Conservation (phyloP, 371 early-diverging fungal genomes). For the Syncephalastrum contaminatum region DNA sequence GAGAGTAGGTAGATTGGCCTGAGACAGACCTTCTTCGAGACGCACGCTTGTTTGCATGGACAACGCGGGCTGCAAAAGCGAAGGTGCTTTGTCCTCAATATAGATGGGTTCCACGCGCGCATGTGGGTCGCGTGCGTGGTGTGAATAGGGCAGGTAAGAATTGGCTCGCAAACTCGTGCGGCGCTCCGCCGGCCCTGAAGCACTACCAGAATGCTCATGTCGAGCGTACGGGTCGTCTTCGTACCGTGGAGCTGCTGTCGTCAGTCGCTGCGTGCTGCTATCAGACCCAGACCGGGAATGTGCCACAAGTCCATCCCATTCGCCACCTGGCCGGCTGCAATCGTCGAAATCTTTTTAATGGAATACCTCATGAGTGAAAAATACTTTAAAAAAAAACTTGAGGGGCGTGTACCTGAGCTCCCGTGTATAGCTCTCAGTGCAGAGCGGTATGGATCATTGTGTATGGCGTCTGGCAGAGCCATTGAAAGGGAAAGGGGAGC, state of each 20-base stretch:
- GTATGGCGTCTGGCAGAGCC: too few species aligned
- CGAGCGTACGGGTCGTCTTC: conserved; percentile 41
- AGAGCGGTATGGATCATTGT: too few species aligned
- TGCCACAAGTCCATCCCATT: neutral
- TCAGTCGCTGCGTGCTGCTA: conserved; percentile 38
- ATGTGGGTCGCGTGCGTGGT: conserved; percentile 36
- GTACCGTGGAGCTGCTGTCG: conserved; percentile 11
- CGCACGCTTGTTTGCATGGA: conserved; percentile 27
- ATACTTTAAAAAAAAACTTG: too few species aligned
- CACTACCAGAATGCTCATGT: neutral
- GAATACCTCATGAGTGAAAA: too few species aligned
- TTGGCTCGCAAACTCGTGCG: conserved; percentile 26
- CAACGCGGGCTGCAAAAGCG: conserved; percentile 17
- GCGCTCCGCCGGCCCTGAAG: neutral
- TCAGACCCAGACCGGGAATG: conserved; percentile 44
- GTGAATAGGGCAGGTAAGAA: conserved; percentile 48
- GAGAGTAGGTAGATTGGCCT: neutral
- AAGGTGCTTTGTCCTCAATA: conserved; percentile 29
- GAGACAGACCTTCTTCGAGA: conserved; percentile 7
- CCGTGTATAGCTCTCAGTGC: too few species aligned
- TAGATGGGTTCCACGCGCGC: conserved; percentile 33
- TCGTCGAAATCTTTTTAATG: conserved; percentile 8
- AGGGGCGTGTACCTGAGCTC: too few species aligned
- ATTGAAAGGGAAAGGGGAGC: too few species aligned
- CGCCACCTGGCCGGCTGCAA: neutral